These are phyloP conservation scores for Prunella vulgaris DNA, from an alignment of 257 asterid genomes.

Conservation along the genomic window DNA sequence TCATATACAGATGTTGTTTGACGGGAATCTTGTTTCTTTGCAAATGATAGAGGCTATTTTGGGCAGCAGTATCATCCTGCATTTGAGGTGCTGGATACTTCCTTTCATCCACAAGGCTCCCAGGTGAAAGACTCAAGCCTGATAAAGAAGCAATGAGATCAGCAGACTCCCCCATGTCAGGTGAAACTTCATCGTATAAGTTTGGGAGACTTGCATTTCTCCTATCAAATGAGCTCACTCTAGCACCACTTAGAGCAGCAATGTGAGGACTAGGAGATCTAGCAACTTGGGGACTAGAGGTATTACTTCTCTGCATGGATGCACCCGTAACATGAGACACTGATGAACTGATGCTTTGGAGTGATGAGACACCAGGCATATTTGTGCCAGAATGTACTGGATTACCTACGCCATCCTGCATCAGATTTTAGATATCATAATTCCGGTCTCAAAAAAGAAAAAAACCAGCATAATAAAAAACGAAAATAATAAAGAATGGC, in stretches of 20 bases:
- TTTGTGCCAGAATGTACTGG: conserved; percentile 27
- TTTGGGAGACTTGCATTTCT: conserved; percentile 27
- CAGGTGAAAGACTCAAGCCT: conserved; percentile 51
- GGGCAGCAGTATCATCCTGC: conserved; percentile 32
- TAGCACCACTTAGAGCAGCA: conserved; percentile 44
- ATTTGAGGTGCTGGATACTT: conserved; percentile 34
- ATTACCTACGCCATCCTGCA: conserved; percentile 51
- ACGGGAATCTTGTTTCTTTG: conserved; percentile 34
- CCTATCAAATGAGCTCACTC: conserved; percentile 37
- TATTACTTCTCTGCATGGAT: conserved; percentile 51
- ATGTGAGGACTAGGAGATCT: conserved; percentile 62
- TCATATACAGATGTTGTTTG: conserved; percentile 28
- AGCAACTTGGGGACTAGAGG: conserved; percentile 59
- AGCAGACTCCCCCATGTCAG: conserved; percentile 33
- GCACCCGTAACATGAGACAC: conserved; percentile 46
- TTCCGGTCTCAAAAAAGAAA: conserved; percentile 3
- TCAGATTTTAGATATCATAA: neutral
- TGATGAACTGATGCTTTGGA: conserved; percentile 27
- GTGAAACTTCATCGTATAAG: conserved; percentile 30
- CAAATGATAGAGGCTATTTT: conserved; percentile 31
- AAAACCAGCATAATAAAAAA: neutral
- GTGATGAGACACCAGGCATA: conserved; percentile 13
- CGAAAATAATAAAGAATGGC: neutral
- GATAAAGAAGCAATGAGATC: conserved; percentile 62
- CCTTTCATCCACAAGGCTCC: too few relatives aligned